Evolutionary conservation across 257 asterid species (phyloP).

Genomic region (Solanum microdontum): DNA sequence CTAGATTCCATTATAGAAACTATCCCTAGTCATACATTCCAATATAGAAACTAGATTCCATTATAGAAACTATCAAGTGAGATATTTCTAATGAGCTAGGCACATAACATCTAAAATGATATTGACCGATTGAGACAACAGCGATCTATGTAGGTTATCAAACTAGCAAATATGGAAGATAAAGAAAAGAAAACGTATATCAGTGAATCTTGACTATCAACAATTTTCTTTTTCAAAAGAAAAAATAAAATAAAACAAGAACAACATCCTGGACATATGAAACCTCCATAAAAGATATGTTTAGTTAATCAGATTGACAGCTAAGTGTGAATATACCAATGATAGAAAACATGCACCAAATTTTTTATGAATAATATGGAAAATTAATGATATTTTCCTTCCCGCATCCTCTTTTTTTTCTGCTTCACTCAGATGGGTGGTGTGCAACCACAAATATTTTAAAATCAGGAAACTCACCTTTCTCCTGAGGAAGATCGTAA

Average conservation of each 20-base stretch:
- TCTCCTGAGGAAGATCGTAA: constrained; percentile 33
- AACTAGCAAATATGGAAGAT: background rate
- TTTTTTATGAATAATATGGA: background rate
- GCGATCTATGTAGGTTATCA: background rate
- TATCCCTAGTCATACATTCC: background rate
- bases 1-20: background rate
- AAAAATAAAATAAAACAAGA: background rate
- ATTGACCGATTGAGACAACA: background rate
- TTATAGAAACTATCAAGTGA: background rate
- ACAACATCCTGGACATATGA: background rate
- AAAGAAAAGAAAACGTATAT: background rate
- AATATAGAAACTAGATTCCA: background rate
- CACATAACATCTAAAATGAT: background rate
- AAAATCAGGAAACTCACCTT: constrained; percentile 33
- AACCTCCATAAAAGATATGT: background rate
- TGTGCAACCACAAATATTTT: background rate
- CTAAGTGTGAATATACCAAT: background rate
- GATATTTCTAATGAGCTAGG: background rate
- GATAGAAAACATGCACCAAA: background rate
- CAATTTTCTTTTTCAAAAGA: background rate
- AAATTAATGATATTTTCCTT: background rate
- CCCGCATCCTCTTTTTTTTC: background rate
- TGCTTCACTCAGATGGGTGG: background rate
- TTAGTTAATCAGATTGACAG: background rate
- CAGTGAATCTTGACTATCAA: background rate